Percentiles rank a stretch among this genome's conserved stretches.
phyloP scores from a whole-genome alignment of 2,329 filamentous ascomycete genomes.

The Pestalotiopsis sp. region DNA sequence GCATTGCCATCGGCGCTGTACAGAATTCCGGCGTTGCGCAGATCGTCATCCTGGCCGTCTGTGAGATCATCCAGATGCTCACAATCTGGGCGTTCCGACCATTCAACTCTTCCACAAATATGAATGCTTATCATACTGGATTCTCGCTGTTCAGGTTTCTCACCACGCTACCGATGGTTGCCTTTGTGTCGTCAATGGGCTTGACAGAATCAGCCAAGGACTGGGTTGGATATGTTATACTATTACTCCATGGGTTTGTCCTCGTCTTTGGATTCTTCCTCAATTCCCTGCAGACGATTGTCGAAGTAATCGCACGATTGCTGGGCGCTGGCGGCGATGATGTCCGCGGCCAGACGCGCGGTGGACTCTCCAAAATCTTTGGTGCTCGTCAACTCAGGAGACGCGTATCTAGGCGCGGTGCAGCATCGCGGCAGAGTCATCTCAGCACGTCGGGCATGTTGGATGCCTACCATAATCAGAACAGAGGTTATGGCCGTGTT shows the following conservation, averaged over 20 bases:
- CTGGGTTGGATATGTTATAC: constrained; percentile 93
- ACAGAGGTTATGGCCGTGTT: constrained; percentile 62
- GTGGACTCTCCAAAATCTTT: constrained; percentile 87
- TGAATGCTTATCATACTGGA: constrained; percentile 93
- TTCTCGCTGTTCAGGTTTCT: constrained; percentile 79
- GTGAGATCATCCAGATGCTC: constrained; percentile 87
- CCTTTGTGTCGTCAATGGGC: constrained; percentile 83
- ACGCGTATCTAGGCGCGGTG: constrained; percentile 64
- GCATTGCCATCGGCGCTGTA: constrained; percentile 88
- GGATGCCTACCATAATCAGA: constrained; percentile 66
- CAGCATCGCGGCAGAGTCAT: constrained; percentile 76
- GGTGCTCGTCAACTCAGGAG: constrained; percentile 87
- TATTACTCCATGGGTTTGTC: constrained; percentile 83
- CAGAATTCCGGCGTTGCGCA: constrained; percentile 93
- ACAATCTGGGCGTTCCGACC: constrained; percentile 89
- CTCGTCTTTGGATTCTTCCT: constrained; percentile 91
- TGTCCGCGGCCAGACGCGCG: constrained; percentile 69
- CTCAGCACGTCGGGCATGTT: constrained; percentile 84
- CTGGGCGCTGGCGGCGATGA: constrained; percentile 82
- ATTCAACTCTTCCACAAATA: constrained; percentile 88
- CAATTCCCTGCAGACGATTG: constrained; percentile 85
- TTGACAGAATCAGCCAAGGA: constrained; percentile 80
- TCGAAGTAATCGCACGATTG: constrained; percentile 84
- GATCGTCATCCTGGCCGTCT: constrained; percentile 88
- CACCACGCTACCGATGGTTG: constrained; percentile 74